Evolutionary conservation across 148 eudicot species (phyloP), one percentile per base, ranked within the genome.

Genomic region (Vaccinium myrtillus): DNA sequence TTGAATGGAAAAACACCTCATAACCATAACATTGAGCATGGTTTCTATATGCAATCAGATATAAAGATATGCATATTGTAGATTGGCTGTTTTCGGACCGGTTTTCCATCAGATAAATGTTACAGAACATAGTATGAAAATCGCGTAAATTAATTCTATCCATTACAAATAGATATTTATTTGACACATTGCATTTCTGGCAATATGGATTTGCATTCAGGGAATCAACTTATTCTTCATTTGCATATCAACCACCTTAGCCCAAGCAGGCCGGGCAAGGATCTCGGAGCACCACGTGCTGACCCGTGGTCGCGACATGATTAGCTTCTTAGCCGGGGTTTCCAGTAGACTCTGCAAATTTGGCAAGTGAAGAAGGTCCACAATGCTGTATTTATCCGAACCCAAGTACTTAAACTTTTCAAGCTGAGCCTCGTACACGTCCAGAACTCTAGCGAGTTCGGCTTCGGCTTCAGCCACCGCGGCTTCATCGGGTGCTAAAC

Each of bases 381-480:
- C 90, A 0, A 86, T 79, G 1, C 84, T 88, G 80, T 83, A 88
- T 54, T 80, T 82, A 43, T 86, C 86, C 61, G 85, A 54, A 49
- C 49, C 86, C 86, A 88, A 83, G 80, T 83, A 86, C 82, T 83
- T 86, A n/a, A n/a, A 46, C 59, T 88, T 81, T 6, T 14, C 53
- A 7, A 88, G 88, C 61, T 39, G 82, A 43, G 88, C 82, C 78
- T 88, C 90, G 11, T 88, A 88, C 63, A 88, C 88, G 50, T 88
- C 90, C 0, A 88, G 80, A 43, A 88, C 90, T 75, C 58, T 83
- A 2, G 75, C 54, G 61, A 88, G 51, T 55, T 63, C 55, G 13
- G 83, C 63, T 19, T 61, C 73, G 5, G 87, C 87, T 80, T 58
- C 70, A 5, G 46, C 12, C 19, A 85, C 79, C 4, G 21, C 81